phyloP scores from a whole-genome alignment of 2,329 filamentous ascomycete species.

The Beauveria sp. region DNA sequence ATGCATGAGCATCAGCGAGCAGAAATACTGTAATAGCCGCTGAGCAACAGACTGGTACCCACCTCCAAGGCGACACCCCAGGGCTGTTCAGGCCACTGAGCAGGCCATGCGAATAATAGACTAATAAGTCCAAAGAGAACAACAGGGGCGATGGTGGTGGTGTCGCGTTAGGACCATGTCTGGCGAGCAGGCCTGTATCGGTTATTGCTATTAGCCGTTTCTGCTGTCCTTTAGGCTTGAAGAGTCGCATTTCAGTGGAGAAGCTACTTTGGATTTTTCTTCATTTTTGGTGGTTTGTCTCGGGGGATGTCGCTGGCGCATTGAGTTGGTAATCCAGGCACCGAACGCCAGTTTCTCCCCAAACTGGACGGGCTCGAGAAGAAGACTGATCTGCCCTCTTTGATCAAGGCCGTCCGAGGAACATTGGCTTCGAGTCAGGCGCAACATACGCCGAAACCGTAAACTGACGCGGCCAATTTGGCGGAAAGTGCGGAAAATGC shows the following conservation, averaged over 20 bases:
- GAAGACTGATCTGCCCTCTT: neutral
- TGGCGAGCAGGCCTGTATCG: neutral
- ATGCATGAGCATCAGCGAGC: slow-evolving; percentile 9
- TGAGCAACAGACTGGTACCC: neutral
- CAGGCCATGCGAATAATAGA: neutral
- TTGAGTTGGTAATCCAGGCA: neutral
- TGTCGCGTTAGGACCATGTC: neutral
- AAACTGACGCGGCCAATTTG: neutral
- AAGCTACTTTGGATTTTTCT: neutral
- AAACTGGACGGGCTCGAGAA: neutral
- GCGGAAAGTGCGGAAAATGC: neutral
- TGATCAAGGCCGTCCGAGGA: neutral
- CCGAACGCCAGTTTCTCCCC: neutral
- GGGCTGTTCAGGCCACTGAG: neutral
- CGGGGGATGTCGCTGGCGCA: neutral
- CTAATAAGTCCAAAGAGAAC: neutral
- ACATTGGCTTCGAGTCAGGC: neutral
- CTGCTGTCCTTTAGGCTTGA: neutral
- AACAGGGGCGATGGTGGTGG: neutral
- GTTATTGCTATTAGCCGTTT: neutral
- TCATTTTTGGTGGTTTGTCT: neutral
- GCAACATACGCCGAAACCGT: neutral
- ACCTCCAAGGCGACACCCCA: neutral
- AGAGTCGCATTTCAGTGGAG: neutral
- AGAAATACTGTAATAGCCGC: slow-evolving; percentile 8